Base-by-base conservation (phyloP, 768 basidiomycete species). In the Gymnopilus junonius region DNA sequence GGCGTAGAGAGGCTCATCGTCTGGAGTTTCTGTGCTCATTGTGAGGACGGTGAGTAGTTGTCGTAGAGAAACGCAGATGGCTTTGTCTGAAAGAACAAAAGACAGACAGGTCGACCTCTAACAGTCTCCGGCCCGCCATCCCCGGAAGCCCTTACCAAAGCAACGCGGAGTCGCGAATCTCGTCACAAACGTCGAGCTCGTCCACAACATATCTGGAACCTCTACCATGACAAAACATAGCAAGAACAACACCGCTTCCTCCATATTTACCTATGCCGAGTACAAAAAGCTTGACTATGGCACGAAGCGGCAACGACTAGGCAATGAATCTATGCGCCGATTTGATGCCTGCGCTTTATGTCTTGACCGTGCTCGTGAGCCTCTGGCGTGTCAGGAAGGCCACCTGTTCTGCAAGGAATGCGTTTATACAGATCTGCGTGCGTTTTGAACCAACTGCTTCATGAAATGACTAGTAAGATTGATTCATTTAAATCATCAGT, bases 401-500 rank as follows among this genome's bases (percentile, higher is more conserved):
- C 97, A 99, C 76, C 68, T 99, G 23, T 99, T 95, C 74, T 99
- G 97, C 83, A 94, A 92, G 73, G 97, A 98, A 77, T 99, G 97
- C 70, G 90, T 91, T 25, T 87, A 95, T 63, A 87, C 90, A 1
- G 93, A 96, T 71, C 85, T 97, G 29, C 74, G 92, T 93, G 78
- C 73, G 90, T 79, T 34, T 42, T 7, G 6, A 17, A 1, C 17
- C 6, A 27, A 29, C 3, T 31, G 4, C 58, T 1, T n/a, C 17
- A 15, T 25, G 14, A 10, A 11, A 8, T 27, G 23, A 25, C 20
- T 37, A 40, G 11, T 23, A 37, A 45, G 17, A 31, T 25, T 46
- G 25, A 58, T 45, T 17, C 1, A 39, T n/a, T n/a, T 65, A 25
- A 42, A 59, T 55, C 57, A 46, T 31, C 70, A 93, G 92, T 97